Base-by-base conservation (phyloP, 2,329 filamentous ascomycete genomes). In the Talaromyces marneffei region DNA sequence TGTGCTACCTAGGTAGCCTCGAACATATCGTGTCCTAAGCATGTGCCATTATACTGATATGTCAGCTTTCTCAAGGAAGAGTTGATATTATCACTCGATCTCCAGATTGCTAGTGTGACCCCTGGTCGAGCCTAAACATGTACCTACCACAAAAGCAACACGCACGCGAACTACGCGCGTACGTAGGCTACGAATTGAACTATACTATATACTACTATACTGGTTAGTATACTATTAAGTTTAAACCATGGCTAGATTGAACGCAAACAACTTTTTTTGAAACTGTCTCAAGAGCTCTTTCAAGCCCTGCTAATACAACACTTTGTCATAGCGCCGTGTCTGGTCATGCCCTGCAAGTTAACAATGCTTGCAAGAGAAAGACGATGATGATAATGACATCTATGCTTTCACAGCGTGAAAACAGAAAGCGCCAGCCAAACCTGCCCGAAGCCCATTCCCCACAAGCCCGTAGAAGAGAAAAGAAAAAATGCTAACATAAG, bases 391-490 rank as follows among this genome's bases (percentile, higher is more conserved):
- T 57, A 48, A 68, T 68, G 65, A 71, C 69, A 65, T 65, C 66
- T 63, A 57, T 50, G 61, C 57, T 64, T 63, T 60, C 64, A 66
- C 62, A 66, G 67, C 66, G 59, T 37, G 57, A 65, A 73, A 69
- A 67, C 48, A 55, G 29, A 69, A 67, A 72, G 70, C 69, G 70
- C 70, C 70, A 69, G 69, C 66, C 67, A 57, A 71, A 65, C 65
- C 69, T 71, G 69, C 69, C 64, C 69, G 39, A 60, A 57, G 37
- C 52, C 65, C 65, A 70, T 70, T 69, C 71, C 71, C 52, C 71
- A 66, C 67, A 69, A 72, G 69, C 75, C 71, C 71, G 69, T 71
- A 65, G 69, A 69, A 69, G 66, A 69, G 65, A 68, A 18, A 66
- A 54, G 66, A 58, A 35, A 53, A 62, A 57, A 57, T 62, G 63